Evolutionary conservation across 2,329 filamentous ascomycete genomes (phyloP).

Genomic region (Colletotrichum tamarilloi): DNA sequence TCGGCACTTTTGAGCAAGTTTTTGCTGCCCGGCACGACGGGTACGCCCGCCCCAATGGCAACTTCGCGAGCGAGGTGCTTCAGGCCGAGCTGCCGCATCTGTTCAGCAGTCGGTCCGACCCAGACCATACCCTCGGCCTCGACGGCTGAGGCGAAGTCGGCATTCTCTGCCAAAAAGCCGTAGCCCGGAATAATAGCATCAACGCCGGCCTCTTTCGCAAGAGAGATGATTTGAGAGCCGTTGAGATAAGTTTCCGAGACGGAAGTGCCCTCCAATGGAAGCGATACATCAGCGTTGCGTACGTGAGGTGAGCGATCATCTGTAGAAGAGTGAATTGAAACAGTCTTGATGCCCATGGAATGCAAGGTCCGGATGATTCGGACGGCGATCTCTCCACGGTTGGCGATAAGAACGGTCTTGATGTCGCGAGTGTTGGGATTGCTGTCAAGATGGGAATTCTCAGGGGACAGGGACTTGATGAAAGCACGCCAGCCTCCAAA

Average conservation of each 20-base stretch:
- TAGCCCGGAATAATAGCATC: conserved; percentile 75
- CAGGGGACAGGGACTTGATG: conserved; percentile 15
- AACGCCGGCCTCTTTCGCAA: conserved; percentile 59
- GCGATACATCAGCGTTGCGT: conserved; percentile 72
- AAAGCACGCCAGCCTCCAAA: conserved; percentile 48
- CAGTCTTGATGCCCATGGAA: conserved; percentile 74
- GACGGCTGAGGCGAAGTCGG: conserved; percentile 67
- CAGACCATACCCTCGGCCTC: conserved; percentile 66
- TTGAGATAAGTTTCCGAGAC: conserved; percentile 70
- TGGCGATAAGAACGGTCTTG: conserved; percentile 70
- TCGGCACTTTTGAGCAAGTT: conserved; percentile 41
- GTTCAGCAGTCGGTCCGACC: conserved; percentile 66
- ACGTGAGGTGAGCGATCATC: conserved; percentile 77
- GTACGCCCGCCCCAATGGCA: conserved; percentile 44
- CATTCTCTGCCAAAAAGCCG: conserved; percentile 74
- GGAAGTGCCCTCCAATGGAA: conserved; percentile 67
- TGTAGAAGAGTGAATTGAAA: conserved; percentile 73
- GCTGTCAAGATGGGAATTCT: not conserved
- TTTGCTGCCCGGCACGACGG: conserved; percentile 48
- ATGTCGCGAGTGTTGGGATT: conserved; percentile 23
- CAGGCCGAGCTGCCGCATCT: conserved; percentile 50
- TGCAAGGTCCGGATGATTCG: conserved; percentile 76
- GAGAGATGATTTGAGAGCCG: conserved; percentile 66
- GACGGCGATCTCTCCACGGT: conserved; percentile 80
- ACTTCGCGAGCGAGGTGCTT: conserved; percentile 52